Base-by-base conservation (phyloP, 1,284 basidiomycete genomes). In the Ceratobasidium sp. region DNA sequence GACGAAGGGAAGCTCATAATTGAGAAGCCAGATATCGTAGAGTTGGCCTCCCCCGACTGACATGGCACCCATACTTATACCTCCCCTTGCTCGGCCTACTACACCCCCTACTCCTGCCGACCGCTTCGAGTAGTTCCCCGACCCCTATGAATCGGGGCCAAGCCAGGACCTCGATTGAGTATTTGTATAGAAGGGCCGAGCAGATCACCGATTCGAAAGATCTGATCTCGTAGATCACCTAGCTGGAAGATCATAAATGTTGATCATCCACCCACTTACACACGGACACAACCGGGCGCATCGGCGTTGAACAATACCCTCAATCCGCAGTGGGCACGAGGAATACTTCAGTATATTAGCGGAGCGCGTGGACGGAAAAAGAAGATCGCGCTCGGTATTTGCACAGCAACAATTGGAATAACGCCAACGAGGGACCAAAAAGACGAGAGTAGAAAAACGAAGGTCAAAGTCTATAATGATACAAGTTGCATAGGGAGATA, bases 401-500 rank as follows among this genome's bases (percentile, higher is more conserved):
- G 20, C 10, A 47, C 25, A 34, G 29, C 2, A 60, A 32, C 22
- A 35, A 43, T n/a, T 49, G 50, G 29, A 49, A 34, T 27, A 3
- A 35, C 43, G 43, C 29, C 25, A 31, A 32, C 17, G 22, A 17
- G 56, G 4, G 45, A 62, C 58, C 43, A 35, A 50, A 34, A 50
- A 50, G 4, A n/a, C 13, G 22, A 57, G 43, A 25, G 31, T 29
- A 34, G 34, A 32, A 54, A 31, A 34, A 54, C 52, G 29, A 54
- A 54, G 52, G 52, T 17, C 29, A 54, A 31, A 22, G 17, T 62
- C 42, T 29, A 62, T 62, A 62, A 62, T 62, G 35, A 62, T 62
- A 62, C 58, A 62, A 20, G 43, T 45, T 42, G 35, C 55, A 29
- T 15, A 62, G 31, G 17, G 12, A 20, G 45, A 27, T 40, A 17